Evolutionary conservation across 257 asterid genomes (phyloP).

Genomic region (Buddleja alternifolia): DNA sequence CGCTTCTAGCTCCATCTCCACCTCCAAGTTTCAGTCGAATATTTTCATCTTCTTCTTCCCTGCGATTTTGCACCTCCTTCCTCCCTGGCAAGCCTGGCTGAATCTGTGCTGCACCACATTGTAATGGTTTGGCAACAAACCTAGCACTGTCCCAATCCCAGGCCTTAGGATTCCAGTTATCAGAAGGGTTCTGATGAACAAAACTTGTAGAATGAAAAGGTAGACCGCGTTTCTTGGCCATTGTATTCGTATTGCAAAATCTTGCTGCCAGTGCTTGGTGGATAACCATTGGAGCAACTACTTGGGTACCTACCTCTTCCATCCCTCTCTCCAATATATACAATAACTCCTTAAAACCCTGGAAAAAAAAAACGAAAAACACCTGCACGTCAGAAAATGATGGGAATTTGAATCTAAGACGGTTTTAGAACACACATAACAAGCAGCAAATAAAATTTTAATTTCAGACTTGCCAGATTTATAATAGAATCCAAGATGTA

Average conservation of each 20-base stretch:
- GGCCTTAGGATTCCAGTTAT: slow-evolving; percentile 61
- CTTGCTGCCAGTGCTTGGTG: slow-evolving; percentile 51
- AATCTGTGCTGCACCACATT: slow-evolving; percentile 31
- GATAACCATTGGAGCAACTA: slow-evolving; percentile 56
- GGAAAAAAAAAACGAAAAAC: slow-evolving; percentile 22
- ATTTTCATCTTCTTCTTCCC: slow-evolving; percentile 37
- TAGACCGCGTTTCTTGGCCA: slow-evolving; percentile 61
- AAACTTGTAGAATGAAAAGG: slow-evolving; percentile 45
- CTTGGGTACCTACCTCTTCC: slow-evolving; percentile 68
- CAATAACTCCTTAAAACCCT: background rate
- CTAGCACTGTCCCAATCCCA: slow-evolving; percentile 87
- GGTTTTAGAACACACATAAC: background rate
- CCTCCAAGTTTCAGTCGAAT: slow-evolving; percentile 56
- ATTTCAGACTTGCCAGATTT: background rate
- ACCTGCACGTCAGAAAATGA: slow-evolving; percentile 34
- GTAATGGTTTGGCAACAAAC: slow-evolving; percentile 64
- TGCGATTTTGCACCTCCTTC: slow-evolving; percentile 27
- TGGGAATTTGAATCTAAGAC: slow-evolving; percentile 14
- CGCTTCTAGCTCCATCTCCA: slow-evolving; percentile 31
- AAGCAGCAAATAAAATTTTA: background rate
- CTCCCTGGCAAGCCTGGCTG: background rate
- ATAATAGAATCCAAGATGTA: background rate
- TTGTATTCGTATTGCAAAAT: slow-evolving; percentile 43
- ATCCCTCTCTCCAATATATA: slow-evolving; percentile 33
- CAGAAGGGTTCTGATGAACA: slow-evolving; percentile 40